Evolutionary conservation across 176 grass and related monocot species (phyloP), one percentile per base, ranked within the genome.

Genomic region (Zoysia japonica): DNA sequence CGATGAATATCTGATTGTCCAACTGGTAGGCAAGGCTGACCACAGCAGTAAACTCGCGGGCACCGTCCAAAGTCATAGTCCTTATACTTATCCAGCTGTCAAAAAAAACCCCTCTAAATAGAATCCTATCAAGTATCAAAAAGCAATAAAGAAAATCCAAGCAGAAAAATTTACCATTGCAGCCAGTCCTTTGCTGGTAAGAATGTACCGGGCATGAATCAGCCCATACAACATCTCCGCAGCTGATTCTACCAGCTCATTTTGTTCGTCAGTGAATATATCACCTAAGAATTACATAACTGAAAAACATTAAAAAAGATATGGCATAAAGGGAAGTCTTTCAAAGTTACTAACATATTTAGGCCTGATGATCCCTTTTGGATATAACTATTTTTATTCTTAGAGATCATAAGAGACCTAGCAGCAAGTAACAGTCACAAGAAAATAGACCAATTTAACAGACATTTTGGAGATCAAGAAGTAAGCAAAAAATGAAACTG

Each of bases 171-270:
- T 61, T 77, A 97, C 93, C 90, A 97, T 93, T 45, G 93, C 88
- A 87, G 88, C 76, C 65, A 97, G 70, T 49, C 93, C 93, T 90
- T 93, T 97, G 75, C 83, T 93, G n/a, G 93, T 97, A 67, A 90
- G 83, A 86, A 97, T 97, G 78, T 93, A 93, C 48, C 93, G 93
- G 4, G 85, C 93, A 87, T 97, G 93, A 84, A 97, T 93, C 60
- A 97, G 75, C 68, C 93, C 93, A 87, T 97, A 97, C 47, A 97
- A 20, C 90, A 97, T 93, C 86, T 97, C 93, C 38, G 93, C 93
- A 79, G 88, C 93, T 90, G 90, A 93, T 90, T 97, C 93, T 59
- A 97, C 84, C 28, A 92, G 77, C 78, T 90, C 90, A 70, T 90
- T 97, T 68, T 97, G 93, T 67, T 93, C 90, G 72, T 97, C 93